Conservation (phyloP, 2,329 filamentous ascomycete genomes). For the Stachybotrys chartarum region DNA sequence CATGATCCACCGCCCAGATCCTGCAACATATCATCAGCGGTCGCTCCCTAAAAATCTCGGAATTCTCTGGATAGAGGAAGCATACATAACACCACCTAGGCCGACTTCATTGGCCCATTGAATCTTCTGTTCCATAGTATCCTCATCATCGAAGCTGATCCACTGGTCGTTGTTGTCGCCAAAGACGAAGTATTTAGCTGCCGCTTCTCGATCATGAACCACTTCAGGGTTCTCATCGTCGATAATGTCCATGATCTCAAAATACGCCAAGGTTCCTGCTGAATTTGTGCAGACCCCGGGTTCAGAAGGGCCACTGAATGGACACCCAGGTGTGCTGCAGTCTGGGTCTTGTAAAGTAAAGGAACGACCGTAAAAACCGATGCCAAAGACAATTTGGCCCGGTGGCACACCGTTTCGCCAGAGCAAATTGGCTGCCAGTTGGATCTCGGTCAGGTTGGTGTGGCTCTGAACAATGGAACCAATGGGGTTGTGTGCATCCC, state of each 20-base stretch:
- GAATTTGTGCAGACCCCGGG: conserved; percentile 1
- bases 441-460: conserved; percentile 38
- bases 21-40: no score
- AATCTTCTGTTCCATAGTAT: conserved; percentile 11
- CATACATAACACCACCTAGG: conserved; percentile 7
- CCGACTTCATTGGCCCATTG: conserved; percentile 9
- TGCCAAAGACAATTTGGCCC: conserved; percentile 30
- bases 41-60: no score
- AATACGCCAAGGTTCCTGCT: conserved; percentile 6
- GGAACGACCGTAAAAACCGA: conserved; percentile 27
- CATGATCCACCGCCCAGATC: conserved; percentile 2
- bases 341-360: not conserved
- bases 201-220: conserved; percentile 8
- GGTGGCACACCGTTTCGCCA: conserved; percentile 33
- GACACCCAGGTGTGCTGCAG: conserved; percentile 5
- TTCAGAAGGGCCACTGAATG: not conserved
- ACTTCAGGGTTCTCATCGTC: no score
- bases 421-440: conserved; percentile 28
- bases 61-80: no score
- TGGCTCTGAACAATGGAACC: conserved; percentile 21
- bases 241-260: conserved; percentile 9
- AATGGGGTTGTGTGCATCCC: conserved; percentile 23
- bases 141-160: conserved; percentile 9
- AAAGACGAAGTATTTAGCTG: conserved; percentile 10
- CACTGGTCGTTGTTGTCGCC: conserved; percentile 9